phyloP scores from a whole-genome alignment of 2,329 filamentous ascomycete species.

The Penicillium aurantiogriseum region DNA sequence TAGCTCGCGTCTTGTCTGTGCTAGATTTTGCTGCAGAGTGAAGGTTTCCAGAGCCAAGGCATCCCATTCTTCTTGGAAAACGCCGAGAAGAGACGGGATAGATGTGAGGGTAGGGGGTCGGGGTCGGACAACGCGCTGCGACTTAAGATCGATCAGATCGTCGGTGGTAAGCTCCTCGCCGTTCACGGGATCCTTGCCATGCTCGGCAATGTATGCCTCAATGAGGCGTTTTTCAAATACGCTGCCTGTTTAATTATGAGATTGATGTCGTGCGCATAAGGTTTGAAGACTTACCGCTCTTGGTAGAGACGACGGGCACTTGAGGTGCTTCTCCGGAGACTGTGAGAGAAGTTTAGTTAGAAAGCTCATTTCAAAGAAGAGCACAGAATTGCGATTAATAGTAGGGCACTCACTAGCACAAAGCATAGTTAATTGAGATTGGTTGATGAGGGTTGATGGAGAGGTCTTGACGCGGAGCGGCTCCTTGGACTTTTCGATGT shows the following conservation, averaged over 20 bases:
- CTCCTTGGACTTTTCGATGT: constrained; percentile 40
- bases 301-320: constrained; percentile 89
- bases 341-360: constrained; percentile 41
- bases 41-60: constrained; percentile 87
- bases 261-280: constrained; percentile 11
- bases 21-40: constrained; percentile 82
- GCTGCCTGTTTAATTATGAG: constrained; percentile 59
- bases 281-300: constrained; percentile 67
- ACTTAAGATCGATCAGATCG: constrained; percentile 85
- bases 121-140: constrained; percentile 78
- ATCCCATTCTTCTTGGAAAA: constrained; percentile 99
- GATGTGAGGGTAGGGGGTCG: constrained; percentile 92
- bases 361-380: background rate
- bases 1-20: constrained; percentile 88
- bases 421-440: constrained; percentile 50
- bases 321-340: constrained; percentile 97
- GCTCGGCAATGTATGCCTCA: constrained; percentile 88
- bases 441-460: constrained; percentile 24
- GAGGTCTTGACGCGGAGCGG: constrained; percentile 32
- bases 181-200: constrained; percentile 88
- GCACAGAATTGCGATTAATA: constrained; percentile 8
- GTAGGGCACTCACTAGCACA: constrained; percentile 59
- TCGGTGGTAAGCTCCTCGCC: constrained; percentile 79
- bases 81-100: constrained; percentile 87
- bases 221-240: constrained; percentile 95